phyloP scores from a whole-genome alignment of 805 yeast species.

The Candida oleophila region DNA sequence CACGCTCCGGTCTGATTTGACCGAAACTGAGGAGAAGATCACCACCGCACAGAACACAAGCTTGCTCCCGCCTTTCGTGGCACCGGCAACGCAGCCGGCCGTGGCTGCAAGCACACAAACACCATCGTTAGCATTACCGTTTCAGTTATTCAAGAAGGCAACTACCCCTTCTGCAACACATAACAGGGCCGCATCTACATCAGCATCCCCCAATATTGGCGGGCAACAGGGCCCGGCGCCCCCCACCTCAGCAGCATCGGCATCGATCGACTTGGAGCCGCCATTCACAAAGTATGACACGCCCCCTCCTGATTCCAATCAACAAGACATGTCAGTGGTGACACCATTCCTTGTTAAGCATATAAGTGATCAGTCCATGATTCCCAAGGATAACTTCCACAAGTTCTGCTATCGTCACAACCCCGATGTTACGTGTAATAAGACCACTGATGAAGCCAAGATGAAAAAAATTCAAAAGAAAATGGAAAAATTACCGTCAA shows the following conservation, averaged over 20 bases:
- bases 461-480: slow-evolving; percentile 62
- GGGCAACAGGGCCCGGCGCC: not conserved
- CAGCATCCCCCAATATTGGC: not conserved
- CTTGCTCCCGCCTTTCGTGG: not conserved
- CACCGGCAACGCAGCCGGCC: not conserved
- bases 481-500: slow-evolving; percentile 58
- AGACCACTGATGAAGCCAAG: slow-evolving; percentile 60
- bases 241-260: not conserved
- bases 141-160: not conserved
- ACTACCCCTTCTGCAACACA: not conserved
- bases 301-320: slow-evolving; percentile 9
- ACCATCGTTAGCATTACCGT: not conserved
- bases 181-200: not conserved
- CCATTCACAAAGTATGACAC: not conserved
- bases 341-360: slow-evolving; percentile 43
- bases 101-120: not conserved
- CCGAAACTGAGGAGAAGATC: not conserved
- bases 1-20: slow-evolving; percentile 1
- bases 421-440: slow-evolving; percentile 78
- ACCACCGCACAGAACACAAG: slow-evolving; percentile 1
- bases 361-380: slow-evolving; percentile 39
- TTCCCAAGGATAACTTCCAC: slow-evolving; percentile 54
- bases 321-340: slow-evolving; percentile 27
- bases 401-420: slow-evolving; percentile 90
- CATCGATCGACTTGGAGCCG: not conserved